Percentiles rank a stretch among this genome's conserved stretches.
Conservation (phyloP, 306 rosid genomes). For the Purshia tridentata region DNA sequence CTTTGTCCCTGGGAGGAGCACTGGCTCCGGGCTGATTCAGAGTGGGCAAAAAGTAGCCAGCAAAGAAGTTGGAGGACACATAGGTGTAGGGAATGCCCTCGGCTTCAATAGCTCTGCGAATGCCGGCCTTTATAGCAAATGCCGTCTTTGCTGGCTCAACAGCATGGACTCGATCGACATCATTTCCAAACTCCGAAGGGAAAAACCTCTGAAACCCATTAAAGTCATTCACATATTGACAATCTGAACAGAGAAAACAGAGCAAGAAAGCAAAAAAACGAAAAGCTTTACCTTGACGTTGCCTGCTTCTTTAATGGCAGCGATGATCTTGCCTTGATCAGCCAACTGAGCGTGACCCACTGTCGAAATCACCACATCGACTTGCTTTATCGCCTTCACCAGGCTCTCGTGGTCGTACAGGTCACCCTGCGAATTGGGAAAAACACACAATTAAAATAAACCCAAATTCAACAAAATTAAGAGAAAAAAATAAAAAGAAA, state of each 20-base stretch:
- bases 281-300: slow-evolving; percentile 30
- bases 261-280: not conserved
- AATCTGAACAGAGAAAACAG: not conserved
- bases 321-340: slow-evolving; percentile 34
- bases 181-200: slow-evolving; percentile 48
- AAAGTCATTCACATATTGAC: not conserved
- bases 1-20: slow-evolving; percentile 40
- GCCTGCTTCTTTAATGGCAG: slow-evolving; percentile 44
- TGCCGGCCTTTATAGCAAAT: slow-evolving; percentile 23
- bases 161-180: slow-evolving; percentile 40
- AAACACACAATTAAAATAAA: too few species aligned
- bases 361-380: slow-evolving; percentile 43
- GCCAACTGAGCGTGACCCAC: slow-evolving; percentile 29
- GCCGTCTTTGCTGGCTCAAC: slow-evolving; percentile 47
- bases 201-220: slow-evolving; percentile 34
- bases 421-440: slow-evolving; percentile 24
- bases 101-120: slow-evolving; percentile 39
- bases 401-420: slow-evolving; percentile 31
- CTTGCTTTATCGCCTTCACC: slow-evolving; percentile 41
- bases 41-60: slow-evolving; percentile 36
- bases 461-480: not conserved
- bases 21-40: slow-evolving; percentile 35
- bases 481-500: not conserved
- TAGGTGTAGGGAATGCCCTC: slow-evolving; percentile 44
- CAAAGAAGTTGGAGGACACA: slow-evolving; percentile 38